Evolutionary conservation across 306 rosid species (phyloP), one percentile per base, ranked within the genome.

Genomic region (Gastrolobium villosum): DNA sequence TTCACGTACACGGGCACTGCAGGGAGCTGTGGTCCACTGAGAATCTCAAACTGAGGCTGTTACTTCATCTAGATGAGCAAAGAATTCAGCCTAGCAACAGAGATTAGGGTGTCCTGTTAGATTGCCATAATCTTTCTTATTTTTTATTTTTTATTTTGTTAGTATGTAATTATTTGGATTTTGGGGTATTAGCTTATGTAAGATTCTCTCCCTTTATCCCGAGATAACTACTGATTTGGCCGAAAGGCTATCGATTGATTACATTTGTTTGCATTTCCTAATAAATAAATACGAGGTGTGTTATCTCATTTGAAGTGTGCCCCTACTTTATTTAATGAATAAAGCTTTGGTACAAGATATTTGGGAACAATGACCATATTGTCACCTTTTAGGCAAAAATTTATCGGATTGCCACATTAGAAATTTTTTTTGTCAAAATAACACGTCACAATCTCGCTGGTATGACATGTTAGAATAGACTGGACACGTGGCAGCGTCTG

Each of bases 181-280:
- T 46, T 10, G 69, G 41, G 63, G 54, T 69, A 40, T 45, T 74
- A 61, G 72, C 70, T 61, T 74, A 59, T 77, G 86, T 79, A 68
- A 62, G 78, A 64, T 81, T 39, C 56, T 65, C 36, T 77, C 30
- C 46, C 48, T 40, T 31, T 72, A 69, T 62, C 68, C 26, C 62
- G 72, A 61, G 37, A 76, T 75, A 56, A 57, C 34, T 40, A 75
- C 70, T 68, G 82, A 77, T 80, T 76, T 65, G 65, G 84, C 73
- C 80, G 13, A 69, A 59, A 84, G 70, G 83, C 74, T 56, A 72
- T 78, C 76, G 69, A 85, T 77, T 81, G 73, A 70, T 81, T 76
- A 74, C 82, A 82, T 72, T 84, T 77, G 76, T 81, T 77, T 86
- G 81, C 77, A 81, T 78, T 78, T 76, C 80, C 61, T 57, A 10